phyloP scores from a whole-genome alignment of 208 protist species.

The Trypanosoma boissoni region DNA sequence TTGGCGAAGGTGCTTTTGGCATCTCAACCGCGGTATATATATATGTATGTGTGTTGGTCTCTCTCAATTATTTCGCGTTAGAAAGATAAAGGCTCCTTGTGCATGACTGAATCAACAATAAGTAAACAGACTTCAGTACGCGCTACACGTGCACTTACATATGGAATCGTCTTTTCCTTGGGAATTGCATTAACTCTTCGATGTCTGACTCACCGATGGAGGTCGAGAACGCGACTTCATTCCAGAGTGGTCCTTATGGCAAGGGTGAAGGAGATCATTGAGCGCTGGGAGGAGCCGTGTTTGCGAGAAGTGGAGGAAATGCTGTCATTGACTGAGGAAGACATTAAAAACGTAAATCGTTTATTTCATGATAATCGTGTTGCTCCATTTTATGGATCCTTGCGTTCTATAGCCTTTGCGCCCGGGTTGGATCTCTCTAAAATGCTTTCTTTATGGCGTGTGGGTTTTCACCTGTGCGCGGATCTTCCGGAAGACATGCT shows the following conservation, averaged over 20 bases:
- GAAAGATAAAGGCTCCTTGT: too few species aligned
- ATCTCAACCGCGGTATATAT: too few species aligned
- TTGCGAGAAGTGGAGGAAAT: conserved; percentile 28
- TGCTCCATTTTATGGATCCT: conserved; percentile 18
- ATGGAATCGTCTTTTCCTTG: conserved; percentile 25
- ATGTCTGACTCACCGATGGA: conserved; percentile 9
- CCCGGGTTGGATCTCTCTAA: conserved; percentile 13
- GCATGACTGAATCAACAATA: too few species aligned
- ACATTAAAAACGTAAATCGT: too few species aligned
- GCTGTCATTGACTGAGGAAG: not conserved
- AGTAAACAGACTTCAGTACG: not conserved
- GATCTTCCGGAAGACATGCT: conserved; percentile 14
- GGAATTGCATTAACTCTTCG: conserved; percentile 8
- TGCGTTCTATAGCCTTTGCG: conserved; percentile 25
- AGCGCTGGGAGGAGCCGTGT: conserved; percentile 38
- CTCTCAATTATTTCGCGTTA: too few species aligned
- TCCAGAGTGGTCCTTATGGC: conserved; percentile 32
- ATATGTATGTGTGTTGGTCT: too few species aligned
- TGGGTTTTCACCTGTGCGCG: conserved; percentile 18
- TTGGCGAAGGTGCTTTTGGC: too few species aligned
- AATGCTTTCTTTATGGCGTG: conserved; percentile 18
- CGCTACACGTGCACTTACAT: conserved; percentile 1
- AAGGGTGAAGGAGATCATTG: conserved; percentile 26
- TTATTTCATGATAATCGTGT: not conserved
- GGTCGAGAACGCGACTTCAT: conserved; percentile 30